A percentile compares a stretch with the other conserved stretches of the same genome.
These are phyloP conservation scores for Strobilomyces echinocephalus DNA, from an alignment of 768 basidiomycete genomes.

Conservation along the genomic window DNA sequence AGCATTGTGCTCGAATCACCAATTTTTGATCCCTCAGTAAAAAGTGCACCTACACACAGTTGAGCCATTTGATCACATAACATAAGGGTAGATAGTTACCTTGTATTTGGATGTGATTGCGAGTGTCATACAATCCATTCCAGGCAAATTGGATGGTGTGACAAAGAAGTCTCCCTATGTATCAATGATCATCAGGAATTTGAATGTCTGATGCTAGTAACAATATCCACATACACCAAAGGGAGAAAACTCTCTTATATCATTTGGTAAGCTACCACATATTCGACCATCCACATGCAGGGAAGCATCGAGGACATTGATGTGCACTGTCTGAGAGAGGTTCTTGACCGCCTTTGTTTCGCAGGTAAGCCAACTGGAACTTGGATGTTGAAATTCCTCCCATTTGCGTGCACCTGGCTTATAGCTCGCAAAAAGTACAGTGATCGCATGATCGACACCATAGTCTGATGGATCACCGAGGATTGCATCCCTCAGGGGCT, in stretches of 20 bases:
- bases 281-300: constrained; percentile 18
- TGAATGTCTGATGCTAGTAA: too few species aligned
- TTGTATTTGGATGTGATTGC: neutral
- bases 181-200: too few species aligned
- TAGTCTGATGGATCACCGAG: neutral
- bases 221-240: too few species aligned
- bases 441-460: constrained; percentile 12
- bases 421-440: constrained; percentile 6
- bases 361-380: constrained; percentile 15
- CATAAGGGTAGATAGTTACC: neutral
- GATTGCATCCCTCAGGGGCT: neutral
- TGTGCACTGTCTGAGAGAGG: neutral
- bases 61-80: neutral
- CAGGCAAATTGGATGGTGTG: neutral
- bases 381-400: neutral
- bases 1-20: constrained; percentile 5
- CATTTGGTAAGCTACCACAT: too few species aligned
- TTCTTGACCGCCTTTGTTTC: neutral
- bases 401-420: constrained; percentile 7
- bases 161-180: neutral
- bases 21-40: neutral
- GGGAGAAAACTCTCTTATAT: too few species aligned
- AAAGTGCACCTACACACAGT: constrained; percentile 14
- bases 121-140: neutral
- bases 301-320: constrained; percentile 13